Evolutionary conservation across 495 filamentous ascomycete genomes (phyloP).

Genomic region (Chaetomidium leptoderma): DNA sequence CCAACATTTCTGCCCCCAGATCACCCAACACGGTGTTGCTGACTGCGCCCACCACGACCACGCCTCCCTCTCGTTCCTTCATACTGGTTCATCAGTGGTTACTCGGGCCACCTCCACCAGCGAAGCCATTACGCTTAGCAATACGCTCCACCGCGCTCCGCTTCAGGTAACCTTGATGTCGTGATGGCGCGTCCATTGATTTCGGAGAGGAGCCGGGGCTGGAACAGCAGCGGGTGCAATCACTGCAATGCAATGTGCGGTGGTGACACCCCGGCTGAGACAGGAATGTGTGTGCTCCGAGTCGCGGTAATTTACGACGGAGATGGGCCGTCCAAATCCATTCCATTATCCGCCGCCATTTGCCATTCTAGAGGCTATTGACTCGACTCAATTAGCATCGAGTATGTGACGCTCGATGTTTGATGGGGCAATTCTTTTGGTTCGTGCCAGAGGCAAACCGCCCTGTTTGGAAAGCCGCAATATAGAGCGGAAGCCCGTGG

Average conservation of each 20-base stretch:
- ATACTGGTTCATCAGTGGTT: background rate
- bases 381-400: background rate
- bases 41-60: slow-evolving; percentile 4
- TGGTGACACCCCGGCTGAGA: slow-evolving; percentile 1
- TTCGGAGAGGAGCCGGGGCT: slow-evolving; percentile 2
- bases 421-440: background rate
- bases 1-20: background rate
- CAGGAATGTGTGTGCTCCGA: background rate
- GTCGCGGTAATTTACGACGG: background rate
- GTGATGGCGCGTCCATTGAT: background rate
- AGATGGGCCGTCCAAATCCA: background rate
- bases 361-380: background rate
- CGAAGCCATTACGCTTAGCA: slow-evolving; percentile 1
- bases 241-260: too few species aligned
- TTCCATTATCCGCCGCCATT: background rate
- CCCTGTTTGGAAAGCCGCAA: slow-evolving; percentile 4
- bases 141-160: background rate
- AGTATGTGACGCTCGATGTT: slow-evolving; percentile 1
- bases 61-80: background rate
- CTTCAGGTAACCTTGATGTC: background rate
- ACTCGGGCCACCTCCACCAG: background rate
- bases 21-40: too few species aligned
- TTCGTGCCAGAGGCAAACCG: background rate
- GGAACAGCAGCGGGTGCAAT: background rate
- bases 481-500: slow-evolving; percentile 9